Conservation (phyloP, 192 early-diverging fungal genomes). For the Fimicolochytrium jonesii region DNA sequence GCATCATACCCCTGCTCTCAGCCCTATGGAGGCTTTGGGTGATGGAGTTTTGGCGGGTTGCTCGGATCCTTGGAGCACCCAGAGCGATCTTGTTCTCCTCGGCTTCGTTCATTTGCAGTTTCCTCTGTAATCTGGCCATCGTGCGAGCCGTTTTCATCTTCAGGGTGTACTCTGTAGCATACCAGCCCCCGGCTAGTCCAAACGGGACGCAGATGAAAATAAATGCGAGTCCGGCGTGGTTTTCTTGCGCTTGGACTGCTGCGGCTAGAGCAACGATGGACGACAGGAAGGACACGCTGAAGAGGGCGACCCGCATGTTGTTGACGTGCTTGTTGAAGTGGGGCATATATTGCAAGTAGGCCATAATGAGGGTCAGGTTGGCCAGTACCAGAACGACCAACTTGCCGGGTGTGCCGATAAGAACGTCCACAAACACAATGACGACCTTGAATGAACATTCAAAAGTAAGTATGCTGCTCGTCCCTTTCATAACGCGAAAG, state of each 20-base stretch:
- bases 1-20: too few species aligned
- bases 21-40: too few species aligned
- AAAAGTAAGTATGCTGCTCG: too few species aligned
- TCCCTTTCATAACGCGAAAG: not conserved
- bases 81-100: slow-evolving; percentile 3
- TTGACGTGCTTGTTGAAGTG: slow-evolving; percentile 1
- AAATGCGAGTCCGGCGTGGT: not conserved
- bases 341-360: not conserved
- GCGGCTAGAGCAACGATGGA: not conserved
- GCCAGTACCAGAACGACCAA: not conserved
- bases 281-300: not conserved
- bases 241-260: not conserved
- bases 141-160: not conserved
- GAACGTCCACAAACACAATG: not conserved
- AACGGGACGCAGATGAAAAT: not conserved
- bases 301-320: not conserved
- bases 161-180: not conserved
- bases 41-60: too few species aligned
- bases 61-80: too few species aligned
- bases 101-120: not conserved
- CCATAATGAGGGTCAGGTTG: not conserved
- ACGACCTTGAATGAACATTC: not conserved
- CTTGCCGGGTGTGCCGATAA: not conserved
- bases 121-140: not conserved
- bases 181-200: not conserved